Percentiles rank a stretch among this genome's conserved stretches.
These are phyloP conservation scores for Saccharomycopsis fermentans DNA, from an alignment of 805 yeast genomes.

Conservation along the genomic window DNA sequence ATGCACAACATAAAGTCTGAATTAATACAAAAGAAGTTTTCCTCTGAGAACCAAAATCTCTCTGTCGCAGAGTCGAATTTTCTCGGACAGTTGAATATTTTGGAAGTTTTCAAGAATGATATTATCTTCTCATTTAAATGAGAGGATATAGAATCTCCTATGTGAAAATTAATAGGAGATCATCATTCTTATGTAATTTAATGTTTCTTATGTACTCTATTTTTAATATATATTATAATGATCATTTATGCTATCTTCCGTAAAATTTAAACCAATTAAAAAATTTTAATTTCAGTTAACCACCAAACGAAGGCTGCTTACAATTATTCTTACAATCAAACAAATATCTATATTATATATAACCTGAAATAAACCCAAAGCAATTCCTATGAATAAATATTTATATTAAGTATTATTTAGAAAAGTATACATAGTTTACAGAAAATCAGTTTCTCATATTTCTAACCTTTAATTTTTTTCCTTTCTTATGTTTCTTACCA, in stretches of 20 bases:
- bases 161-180: neutral
- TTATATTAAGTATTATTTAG: too few species aligned
- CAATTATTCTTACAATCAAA: too few species aligned
- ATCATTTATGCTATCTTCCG: too few species aligned
- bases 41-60: neutral
- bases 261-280: too few species aligned
- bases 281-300: too few species aligned
- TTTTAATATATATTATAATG: too few species aligned
- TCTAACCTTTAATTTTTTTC: slow-evolving; percentile 35
- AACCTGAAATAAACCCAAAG: too few species aligned
- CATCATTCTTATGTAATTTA: neutral
- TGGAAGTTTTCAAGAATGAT: slow-evolving; percentile 4
- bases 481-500: slow-evolving; percentile 58
- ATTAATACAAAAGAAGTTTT: neutral
- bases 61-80: slow-evolving; percentile 4
- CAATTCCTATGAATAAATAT: too few species aligned
- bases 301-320: too few species aligned
- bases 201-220: too few species aligned
- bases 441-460: slow-evolving; percentile 3
- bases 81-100: slow-evolving; percentile 4
- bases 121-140: neutral
- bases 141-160: neutral
- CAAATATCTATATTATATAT: too few species aligned
- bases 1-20: slow-evolving; percentile 14
- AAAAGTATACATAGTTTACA: neutral